Evolutionary conservation across 75 land plant genomes (phyloP).

Genomic region (Adiantum capillusveneris): DNA sequence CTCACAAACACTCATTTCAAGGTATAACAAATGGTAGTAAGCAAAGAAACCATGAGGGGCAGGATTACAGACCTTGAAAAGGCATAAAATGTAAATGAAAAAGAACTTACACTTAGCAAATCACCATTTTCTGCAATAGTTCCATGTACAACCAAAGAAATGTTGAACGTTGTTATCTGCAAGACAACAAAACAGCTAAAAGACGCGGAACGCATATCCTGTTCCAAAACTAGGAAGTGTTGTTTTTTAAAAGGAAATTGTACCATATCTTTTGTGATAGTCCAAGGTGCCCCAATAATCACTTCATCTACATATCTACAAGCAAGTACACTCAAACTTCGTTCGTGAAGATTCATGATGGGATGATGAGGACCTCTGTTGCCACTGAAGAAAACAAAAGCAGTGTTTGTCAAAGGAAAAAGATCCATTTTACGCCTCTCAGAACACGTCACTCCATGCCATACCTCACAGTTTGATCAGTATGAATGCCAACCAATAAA

Average conservation of each 20-base stretch:
- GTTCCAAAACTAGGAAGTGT: no score
- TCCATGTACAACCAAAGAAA: conserved; percentile 93
- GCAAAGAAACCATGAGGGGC: no score
- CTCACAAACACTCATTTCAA: no score
- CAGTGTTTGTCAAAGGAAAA: background rate
- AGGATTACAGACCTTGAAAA: background rate
- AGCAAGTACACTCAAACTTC: conserved; percentile 93
- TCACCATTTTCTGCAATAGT: conserved; percentile 75
- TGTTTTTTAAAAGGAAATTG: no score
- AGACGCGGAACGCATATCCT: no score
- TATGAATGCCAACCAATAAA: conserved; percentile 92
- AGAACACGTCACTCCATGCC: conserved; percentile 4
- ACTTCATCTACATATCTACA: conserved; percentile 97
- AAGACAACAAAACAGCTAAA: conserved; percentile 5
- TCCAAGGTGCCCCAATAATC: conserved; percentile 98
- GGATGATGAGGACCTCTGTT: conserved; percentile 91
- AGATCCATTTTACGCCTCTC: no score
- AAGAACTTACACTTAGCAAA: conserved; percentile 43
- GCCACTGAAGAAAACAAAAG: conserved; percentile 35
- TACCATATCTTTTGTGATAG: conserved; percentile 91
- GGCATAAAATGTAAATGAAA: conserved; percentile 5
- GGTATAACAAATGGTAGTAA: no score
- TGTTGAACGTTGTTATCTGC: conserved; percentile 96
- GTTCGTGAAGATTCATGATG: conserved; percentile 95
- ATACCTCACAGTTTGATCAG: conserved; percentile 92